phyloP scores from a whole-genome alignment of 2,329 filamentous ascomycete species.

The Fusarium proliferatum region DNA sequence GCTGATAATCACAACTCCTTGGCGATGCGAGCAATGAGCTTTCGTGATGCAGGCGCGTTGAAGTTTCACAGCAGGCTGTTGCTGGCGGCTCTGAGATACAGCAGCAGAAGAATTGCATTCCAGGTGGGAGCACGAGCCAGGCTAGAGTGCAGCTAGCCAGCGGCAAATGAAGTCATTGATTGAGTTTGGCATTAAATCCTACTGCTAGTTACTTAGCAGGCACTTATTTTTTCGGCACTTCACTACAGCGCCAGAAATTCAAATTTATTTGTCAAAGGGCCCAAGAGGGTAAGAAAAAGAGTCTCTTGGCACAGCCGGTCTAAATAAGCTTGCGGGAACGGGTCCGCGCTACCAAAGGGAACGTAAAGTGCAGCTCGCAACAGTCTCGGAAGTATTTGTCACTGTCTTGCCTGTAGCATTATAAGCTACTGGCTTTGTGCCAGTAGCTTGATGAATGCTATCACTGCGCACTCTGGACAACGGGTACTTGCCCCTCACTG shows the following conservation, averaged over 20 bases:
- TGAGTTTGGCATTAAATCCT: not conserved
- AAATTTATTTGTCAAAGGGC: not conserved
- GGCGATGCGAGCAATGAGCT: accelerated
- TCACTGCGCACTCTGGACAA: accelerated
- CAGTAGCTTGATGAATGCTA: no score
- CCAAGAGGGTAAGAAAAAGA: not conserved
- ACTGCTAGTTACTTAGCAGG: accelerated
- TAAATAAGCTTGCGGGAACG: not conserved
- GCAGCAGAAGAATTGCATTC: not conserved
- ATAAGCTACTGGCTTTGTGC: not conserved
- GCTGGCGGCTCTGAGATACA: no score
- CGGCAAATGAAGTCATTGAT: not conserved
- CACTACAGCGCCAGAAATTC: accelerated
- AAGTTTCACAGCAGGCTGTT: no score
- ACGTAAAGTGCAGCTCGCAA: no score
- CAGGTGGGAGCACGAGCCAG: no score
- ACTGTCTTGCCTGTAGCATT: accelerated
- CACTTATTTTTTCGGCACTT: no score
- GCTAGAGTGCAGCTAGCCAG: not conserved
- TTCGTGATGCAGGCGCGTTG: no score
- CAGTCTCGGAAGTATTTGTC: not conserved
- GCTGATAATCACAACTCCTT: not conserved
- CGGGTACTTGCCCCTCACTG: accelerated
- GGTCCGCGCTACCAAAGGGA: not conserved
- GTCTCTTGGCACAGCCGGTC: not conserved